Base-by-base conservation (phyloP, 164 flowering plant species). In the Kalanchoe fedtschenkoi region DNA sequence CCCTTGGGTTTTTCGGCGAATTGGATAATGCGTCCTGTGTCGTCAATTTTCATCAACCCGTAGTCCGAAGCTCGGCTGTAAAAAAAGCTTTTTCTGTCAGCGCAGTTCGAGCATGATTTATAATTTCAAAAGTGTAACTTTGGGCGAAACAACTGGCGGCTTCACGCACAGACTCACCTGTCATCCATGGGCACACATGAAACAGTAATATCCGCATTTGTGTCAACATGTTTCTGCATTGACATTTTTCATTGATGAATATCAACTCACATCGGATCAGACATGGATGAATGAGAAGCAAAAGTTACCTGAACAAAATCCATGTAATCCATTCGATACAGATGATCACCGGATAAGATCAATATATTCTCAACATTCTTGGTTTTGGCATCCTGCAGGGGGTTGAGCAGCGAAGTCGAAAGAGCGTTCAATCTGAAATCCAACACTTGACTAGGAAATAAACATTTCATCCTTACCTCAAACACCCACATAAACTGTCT, bases 341-440 rank as follows among this genome's bases (percentile, higher is more conserved):
- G 93, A 81, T 92, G 98, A 75, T 92, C 98, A 5, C 98, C 98
- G n/a, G 98, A 84, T 74, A 92, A 70, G 54, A 92, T 83, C 71
- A 92, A 32, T 41, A 89, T 85, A 72, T 92, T 75, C 75, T 92
- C 93, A 42, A 89, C 76, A 69, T 86, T 81, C 79, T 89, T 92
- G 66, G 71, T 87, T 77, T 87, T 92, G 33, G 89, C 89, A 80
- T 87, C 89, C 98, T 92, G 73, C 66, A 71, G 28, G 46, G 5
- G 19, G 9, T 67, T 32, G 47, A 43, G 62, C 26, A 10, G 4
- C 4, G 11, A 13, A 44, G 28, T 29, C 6, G 17, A 13, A 16
- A 24, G 11, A 24, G 14, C 28, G 3, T 26, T 24, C 10, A 26
- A 17, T 3, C 26, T 7, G 6, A 22, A 47, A 22, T 19, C n/a